phyloP scores from a whole-genome alignment of 371 early-diverging fungal genomes.

The Zopfochytrium polystomum region DNA sequence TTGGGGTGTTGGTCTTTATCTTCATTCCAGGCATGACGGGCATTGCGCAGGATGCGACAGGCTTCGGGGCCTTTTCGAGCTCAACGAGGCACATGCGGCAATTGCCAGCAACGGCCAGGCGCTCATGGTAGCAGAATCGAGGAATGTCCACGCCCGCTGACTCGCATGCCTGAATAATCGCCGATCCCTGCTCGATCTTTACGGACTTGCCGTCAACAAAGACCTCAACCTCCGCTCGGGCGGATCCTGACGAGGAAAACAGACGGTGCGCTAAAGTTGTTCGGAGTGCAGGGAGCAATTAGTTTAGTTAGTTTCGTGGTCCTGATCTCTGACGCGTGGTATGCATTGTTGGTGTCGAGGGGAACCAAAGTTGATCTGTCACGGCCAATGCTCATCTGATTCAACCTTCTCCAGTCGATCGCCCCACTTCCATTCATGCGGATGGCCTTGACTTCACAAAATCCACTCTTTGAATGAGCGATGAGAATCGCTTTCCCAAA shows the following conservation, averaged over 20 bases:
- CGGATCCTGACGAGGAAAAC: constrained; percentile 3
- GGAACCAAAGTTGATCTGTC: no score
- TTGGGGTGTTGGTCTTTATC: constrained; percentile 87
- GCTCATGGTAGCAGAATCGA: constrained; percentile 97
- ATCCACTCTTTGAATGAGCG: no score
- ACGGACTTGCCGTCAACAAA: constrained; percentile 90
- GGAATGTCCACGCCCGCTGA: constrained; percentile 74
- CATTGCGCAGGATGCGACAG: constrained; percentile 95
- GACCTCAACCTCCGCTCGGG: constrained; percentile 39
- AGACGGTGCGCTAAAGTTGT: neutral
- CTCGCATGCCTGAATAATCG: constrained; percentile 96
- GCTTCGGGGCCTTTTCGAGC: constrained; percentile 92
- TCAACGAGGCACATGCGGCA: constrained; percentile 99
- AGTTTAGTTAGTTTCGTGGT: no score
- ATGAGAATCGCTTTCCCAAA: no score
- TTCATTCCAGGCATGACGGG: constrained; percentile 97
- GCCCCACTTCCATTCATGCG: no score
- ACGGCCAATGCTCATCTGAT: no score
- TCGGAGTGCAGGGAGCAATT: neutral
- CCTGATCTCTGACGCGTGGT: no score
- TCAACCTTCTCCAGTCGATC: no score
- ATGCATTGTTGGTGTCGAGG: no score
- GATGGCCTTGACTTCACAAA: no score
- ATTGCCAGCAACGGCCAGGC: constrained; percentile 95
- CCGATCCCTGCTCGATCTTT: constrained; percentile 86